These are phyloP conservation scores for Calonectria hawksworthii DNA, from an alignment of 2,329 filamentous ascomycete genomes.

Conservation along the genomic window DNA sequence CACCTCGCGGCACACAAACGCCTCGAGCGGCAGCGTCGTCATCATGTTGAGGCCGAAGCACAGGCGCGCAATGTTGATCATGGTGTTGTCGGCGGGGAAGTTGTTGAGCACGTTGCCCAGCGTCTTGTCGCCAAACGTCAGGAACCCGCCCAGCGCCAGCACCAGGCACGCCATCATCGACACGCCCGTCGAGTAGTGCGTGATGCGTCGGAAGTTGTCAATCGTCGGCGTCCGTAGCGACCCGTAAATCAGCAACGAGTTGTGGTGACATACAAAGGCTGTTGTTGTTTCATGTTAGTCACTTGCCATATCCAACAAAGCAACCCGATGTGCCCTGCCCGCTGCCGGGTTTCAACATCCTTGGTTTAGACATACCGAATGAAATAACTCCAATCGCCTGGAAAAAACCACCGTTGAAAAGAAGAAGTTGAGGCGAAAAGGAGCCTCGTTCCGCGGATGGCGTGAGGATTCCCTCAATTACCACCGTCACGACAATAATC, in stretches of 20 bases:
- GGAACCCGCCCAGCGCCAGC: constrained; percentile 90
- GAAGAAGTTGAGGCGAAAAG: constrained; percentile 77
- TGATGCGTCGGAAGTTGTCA: constrained; percentile 93
- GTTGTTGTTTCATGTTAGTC: constrained; percentile 6
- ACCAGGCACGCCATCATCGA: constrained; percentile 92
- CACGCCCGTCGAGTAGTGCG: constrained; percentile 91
- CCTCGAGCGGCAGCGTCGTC: constrained; percentile 94
- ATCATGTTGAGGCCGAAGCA: constrained; percentile 99
- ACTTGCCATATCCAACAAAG: neutral
- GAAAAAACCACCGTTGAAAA: constrained; percentile 90
- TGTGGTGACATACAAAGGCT: constrained; percentile 86
- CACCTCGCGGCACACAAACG: constrained; percentile 96
- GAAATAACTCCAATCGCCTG: constrained; percentile 98
- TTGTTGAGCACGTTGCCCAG: constrained; percentile 98
- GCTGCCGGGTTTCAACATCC: too few species aligned
- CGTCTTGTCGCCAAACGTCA: constrained; percentile 93
- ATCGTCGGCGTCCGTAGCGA: constrained; percentile 94
- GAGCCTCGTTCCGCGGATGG: constrained; percentile 79
- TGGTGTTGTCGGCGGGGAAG: constrained; percentile 88
- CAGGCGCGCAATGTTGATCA: constrained; percentile 94
- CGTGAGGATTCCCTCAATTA: constrained; percentile 85
- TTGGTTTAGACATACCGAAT: constrained; percentile 75
- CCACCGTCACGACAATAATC: constrained; percentile 88
- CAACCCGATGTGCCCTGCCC: neutral
- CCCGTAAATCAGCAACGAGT: constrained; percentile 96